Base-by-base conservation (phyloP, 2,329 filamentous ascomycete genomes). In the Ceratocystis ficicola region DNA sequence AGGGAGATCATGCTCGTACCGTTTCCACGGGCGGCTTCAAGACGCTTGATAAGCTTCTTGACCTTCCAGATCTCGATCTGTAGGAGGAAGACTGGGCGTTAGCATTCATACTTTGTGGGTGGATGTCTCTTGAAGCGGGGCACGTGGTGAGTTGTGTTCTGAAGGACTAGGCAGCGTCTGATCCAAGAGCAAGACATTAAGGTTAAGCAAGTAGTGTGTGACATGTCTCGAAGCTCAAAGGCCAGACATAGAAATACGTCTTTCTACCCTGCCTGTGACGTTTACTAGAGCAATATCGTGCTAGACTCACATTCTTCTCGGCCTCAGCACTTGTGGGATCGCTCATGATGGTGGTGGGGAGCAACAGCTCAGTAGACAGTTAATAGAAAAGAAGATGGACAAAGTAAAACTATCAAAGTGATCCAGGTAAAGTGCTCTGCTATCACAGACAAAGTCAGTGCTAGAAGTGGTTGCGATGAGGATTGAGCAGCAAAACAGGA, bases 1-100 rank as follows among this genome's bases (percentile, higher is more conserved):
- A 99, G 85, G 70, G 93, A 97, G 78, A 99, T 99, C 94, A 99
- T 99, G 81, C 88, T 93, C 70, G 94, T 99, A 80, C 94, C 94
- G 85, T 99, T 99, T 76, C 94, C 94, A 76, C 95, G 85, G 72
- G 95, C 95, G 69, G 90, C 89, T 79, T 97, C 94, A 73, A 99
- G 90, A 73, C 94, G 89, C 81, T 97, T 99, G 80, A 99, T 96
- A 75, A 99, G 82, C 83, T 99, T 99, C 85, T 99, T 99, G 75
- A 99, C 92, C 87, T 99, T 96, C 89, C 88, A 92, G 80, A 87
- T 87, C 78, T 87, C 85, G 73, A 87, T 87, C 83, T 85, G 71
- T 69, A 46, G n/a, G 5, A 22, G 55, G 17, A 59, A n/a, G 50
- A 32, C 5, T 28, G 2, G 30, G 2, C n/a, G 25, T 59, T 36